Evolutionary conservation across 495 filamentous ascomycete genomes (phyloP), one percentile per base, ranked within the genome.

Genomic region (Penicillium cinerascens): DNA sequence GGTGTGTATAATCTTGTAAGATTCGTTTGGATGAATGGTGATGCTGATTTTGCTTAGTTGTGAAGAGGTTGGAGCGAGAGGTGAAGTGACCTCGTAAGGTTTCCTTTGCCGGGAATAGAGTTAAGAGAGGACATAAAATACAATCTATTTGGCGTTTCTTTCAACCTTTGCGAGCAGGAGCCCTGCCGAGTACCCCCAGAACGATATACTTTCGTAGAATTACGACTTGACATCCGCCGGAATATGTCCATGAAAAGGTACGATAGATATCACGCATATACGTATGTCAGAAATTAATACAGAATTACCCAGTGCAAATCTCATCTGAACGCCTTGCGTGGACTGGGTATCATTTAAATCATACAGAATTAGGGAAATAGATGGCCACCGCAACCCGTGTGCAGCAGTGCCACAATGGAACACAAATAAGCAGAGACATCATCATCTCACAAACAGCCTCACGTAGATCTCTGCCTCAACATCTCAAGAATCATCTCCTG

Each of bases 401-500:
- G n/a, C 23, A 23, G 15, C 44, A 16, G 13, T 10, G 23, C 6
- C 29, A 56, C 35, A 47, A 17, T 18, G 20, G 33, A 45, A 35
- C 38, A 16, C 25, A 51, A 42, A 51, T 37, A n/a, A 47, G 9
- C 7, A 33, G 8, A 33, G 11, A 13, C 1, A 13, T 3, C 9
- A 33, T 8, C 11, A 17, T n/a, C 16, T 25, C 23, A 4, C 29
- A 55, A 13, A 13, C 9, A 13, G 29, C 29, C 29, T 66, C 60
- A 69, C 20, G 57, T 39, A 54, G 71, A 66, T 23, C 69, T 67
- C 56, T 74, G 74, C 54, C 70, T 64, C 45, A 77, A 49, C 72
- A 77, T 74, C 18, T 75, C 70, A 33, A 77, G 50, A 51, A 77
- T 77, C 67, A 77, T 68, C 38, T 77, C 68, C 47, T 77, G 74